A percentile compares a stretch with the other conserved stretches of the same genome.
Conservation (phyloP, 2,329 filamentous ascomycete species). For the Epichloe scottii region DNA sequence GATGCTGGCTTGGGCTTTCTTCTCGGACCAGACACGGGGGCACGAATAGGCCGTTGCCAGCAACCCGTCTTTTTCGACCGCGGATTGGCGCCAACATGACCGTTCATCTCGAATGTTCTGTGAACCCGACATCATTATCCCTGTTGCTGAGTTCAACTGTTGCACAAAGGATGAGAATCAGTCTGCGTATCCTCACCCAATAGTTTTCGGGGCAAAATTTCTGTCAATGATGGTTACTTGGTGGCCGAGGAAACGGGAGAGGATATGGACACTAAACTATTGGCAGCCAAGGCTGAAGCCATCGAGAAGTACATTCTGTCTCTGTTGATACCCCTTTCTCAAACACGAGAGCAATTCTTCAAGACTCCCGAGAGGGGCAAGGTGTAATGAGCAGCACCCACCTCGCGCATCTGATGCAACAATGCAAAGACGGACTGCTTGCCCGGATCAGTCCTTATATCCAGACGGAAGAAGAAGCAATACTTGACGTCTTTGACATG, state of each 20-base stretch:
- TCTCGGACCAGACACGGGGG: too few species aligned
- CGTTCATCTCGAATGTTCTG: too few species aligned
- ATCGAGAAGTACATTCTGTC: slow-evolving; percentile 15
- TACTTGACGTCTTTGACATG: slow-evolving; percentile 23
- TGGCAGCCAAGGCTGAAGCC: neutral
- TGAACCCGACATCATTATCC: too few species aligned
- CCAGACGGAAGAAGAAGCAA: slow-evolving; percentile 14
- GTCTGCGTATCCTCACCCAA: too few species aligned
- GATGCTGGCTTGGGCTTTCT: too few species aligned
- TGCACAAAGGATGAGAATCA: too few species aligned
- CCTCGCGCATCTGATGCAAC: slow-evolving; percentile 21
- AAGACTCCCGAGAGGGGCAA: slow-evolving; percentile 1
- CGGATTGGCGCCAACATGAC: too few species aligned
- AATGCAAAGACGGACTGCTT: slow-evolving; percentile 22
- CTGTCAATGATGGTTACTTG: too few species aligned
- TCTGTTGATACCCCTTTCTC: slow-evolving; percentile 24
- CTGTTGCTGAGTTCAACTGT: too few species aligned
- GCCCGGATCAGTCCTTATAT: slow-evolving; percentile 22
- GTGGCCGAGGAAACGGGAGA: neutral
- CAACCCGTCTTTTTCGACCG: too few species aligned
- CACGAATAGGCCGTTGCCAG: too few species aligned
- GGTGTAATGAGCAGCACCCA: slow-evolving; percentile 6
- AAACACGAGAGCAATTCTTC: slow-evolving; percentile 24
- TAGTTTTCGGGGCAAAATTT: too few species aligned
- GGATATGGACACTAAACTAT: neutral